Evolutionary conservation across 495 filamentous ascomycete species (phyloP), one percentile per base, ranked within the genome.

Genomic region (Hypoxylon perforatum): DNA sequence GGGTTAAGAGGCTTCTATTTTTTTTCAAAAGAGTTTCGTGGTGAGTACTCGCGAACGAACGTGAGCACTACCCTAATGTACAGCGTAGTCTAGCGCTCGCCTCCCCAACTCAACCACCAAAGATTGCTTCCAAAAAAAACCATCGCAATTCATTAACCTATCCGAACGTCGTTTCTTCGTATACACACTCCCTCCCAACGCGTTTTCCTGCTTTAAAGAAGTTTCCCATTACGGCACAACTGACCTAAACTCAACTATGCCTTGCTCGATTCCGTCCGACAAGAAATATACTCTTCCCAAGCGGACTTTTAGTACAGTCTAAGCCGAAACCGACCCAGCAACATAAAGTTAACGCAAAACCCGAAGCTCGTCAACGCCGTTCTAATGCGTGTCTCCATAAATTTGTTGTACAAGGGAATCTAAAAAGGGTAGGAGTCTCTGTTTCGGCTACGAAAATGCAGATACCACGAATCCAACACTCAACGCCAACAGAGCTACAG

Each of bases 401-500:
- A 46, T 41, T 52, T 57, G 28, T 44, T 18, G 23, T 65, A 65
- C 46, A 57, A 52, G 45, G 39, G 39, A 57, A 51, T 61, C 52
- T 53, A 52, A 35, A 33, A 48, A 19, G 42, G 42, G 46, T 36
- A 46, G 15, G 51, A 60, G 61, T 64, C 65, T 63, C 46, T 57
- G 55, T 61, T 69, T 41, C 17, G 51, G 66, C 57, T 65, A 69
- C 46, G 46, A 65, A 57, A 55, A 57, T 42, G 50, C 53, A 53
- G 36, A 65, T 69, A 69, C 41, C 51, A 57, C 39, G 21, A 53
- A 52, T 52, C 44, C 47, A 36, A 42, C 25, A 30, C 48, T 49
- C 45, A 47, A 61, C 46, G 41, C 52, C 60, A 48, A 30, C 39
- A 53, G 39, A 11, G 45, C 23, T 21, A 18, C 19, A 15, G 25